Conservation (phyloP, 2,329 filamentous ascomycete genomes). For the Colletotrichum sp. region DNA sequence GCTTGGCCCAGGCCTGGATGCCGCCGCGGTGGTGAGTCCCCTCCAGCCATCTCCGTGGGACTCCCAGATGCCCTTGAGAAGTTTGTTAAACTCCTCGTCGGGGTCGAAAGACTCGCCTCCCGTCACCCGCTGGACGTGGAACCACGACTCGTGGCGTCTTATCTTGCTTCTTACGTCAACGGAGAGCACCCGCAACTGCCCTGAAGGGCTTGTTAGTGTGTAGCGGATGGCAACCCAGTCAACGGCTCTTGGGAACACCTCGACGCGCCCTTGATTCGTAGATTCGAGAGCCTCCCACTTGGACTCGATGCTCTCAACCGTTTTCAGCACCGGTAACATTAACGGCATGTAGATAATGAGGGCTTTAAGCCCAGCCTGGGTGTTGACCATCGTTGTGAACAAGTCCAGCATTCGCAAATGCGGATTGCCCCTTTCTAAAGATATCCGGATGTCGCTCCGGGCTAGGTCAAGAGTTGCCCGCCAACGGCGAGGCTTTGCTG, state of each 20-base stretch:
- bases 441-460: constrained; percentile 58
- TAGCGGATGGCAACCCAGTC: constrained; percentile 66
- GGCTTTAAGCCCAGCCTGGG: constrained; percentile 53
- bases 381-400: constrained; percentile 64
- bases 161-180: constrained; percentile 58
- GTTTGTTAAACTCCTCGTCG: constrained; percentile 40
- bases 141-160: constrained; percentile 54
- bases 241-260: constrained; percentile 57
- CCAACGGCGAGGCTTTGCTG: constrained; percentile 39
- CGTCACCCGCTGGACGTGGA: constrained; percentile 50
- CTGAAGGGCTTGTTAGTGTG: constrained; percentile 35
- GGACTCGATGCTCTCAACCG: constrained; percentile 64
- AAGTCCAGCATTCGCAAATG: constrained; percentile 68
- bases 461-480: constrained; percentile 64
- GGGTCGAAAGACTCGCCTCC: constrained; percentile 25
- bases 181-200: constrained; percentile 41
- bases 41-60: constrained; percentile 49
- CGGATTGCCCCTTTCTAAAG: constrained; percentile 67
- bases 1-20: constrained; percentile 41
- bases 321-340: constrained; percentile 69
- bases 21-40: constrained; percentile 53
- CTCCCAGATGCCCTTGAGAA: constrained; percentile 52
- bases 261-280: constrained; percentile 51
- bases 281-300: constrained; percentile 50
- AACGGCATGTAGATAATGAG: constrained; percentile 60